phyloP scores from a whole-genome alignment of 768 basidiomycete species.

The Leccinum olivaceopallidum region DNA sequence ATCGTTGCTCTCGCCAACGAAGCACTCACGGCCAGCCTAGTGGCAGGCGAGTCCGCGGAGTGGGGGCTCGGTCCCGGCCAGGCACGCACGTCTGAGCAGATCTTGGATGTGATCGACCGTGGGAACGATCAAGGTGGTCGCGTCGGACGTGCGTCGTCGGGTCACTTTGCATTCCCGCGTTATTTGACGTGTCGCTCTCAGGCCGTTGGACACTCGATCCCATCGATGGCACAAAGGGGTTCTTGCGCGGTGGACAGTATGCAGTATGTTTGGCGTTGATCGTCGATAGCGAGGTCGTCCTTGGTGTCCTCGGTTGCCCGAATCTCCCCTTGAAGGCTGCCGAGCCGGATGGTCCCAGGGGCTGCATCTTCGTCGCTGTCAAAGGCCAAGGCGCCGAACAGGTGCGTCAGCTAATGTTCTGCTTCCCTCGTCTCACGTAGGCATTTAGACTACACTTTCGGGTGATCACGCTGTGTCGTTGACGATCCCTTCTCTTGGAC shows the following conservation, averaged over 20 bases:
- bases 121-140: slow-evolving; percentile 75
- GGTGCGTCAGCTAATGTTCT: slow-evolving; percentile 33
- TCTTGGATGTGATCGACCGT: slow-evolving; percentile 78
- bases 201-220: slow-evolving; percentile 89
- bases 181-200: slow-evolving; percentile 25
- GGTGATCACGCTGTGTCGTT: slow-evolving; percentile 50
- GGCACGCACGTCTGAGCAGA: slow-evolving; percentile 44
- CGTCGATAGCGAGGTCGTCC: slow-evolving; percentile 71
- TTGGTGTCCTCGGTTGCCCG: slow-evolving; percentile 91
- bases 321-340: slow-evolving; percentile 69
- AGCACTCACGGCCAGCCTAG: slow-evolving; percentile 57
- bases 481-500: slow-evolving; percentile 44
- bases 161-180: not conserved
- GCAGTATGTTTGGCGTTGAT: slow-evolving; percentile 89
- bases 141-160: slow-evolving; percentile 59
- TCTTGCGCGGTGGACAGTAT: slow-evolving; percentile 90
- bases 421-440: not conserved
- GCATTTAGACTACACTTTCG: slow-evolving; percentile 51
- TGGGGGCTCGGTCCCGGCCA: slow-evolving; percentile 76
- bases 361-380: slow-evolving; percentile 86
- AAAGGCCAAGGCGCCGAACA: slow-evolving; percentile 83
- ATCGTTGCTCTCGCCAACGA: slow-evolving; percentile 86
- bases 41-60: slow-evolving; percentile 52
- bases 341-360: slow-evolving; percentile 59
- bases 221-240: slow-evolving; percentile 94